These are phyloP conservation scores for Stephania yunnanensis DNA, from an alignment of 164 flowering plant species.

Conservation along the genomic window DNA sequence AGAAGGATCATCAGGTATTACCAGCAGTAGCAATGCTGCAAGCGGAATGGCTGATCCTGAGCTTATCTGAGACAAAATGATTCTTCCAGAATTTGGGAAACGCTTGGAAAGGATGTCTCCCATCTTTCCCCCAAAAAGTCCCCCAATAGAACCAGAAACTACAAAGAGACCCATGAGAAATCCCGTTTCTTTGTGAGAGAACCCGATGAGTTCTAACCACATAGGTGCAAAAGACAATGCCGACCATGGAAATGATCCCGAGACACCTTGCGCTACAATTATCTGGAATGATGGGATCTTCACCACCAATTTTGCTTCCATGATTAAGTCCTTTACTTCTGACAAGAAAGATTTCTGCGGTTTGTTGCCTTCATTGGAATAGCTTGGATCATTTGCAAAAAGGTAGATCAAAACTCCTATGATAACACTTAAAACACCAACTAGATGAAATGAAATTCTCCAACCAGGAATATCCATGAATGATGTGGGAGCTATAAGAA, in stretches of 20 bases:
- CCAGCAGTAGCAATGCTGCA: conserved; percentile 63
- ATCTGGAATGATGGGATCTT: conserved; percentile 77
- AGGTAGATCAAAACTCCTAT: conserved; percentile 58
- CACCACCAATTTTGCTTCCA: conserved; percentile 71
- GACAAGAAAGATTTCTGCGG: conserved; percentile 30
- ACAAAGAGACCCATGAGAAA: conserved; percentile 54
- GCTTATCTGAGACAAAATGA: conserved; percentile 79
- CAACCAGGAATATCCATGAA: conserved; percentile 82
- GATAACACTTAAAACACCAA: conserved; percentile 61
- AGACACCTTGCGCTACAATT: conserved; percentile 85
- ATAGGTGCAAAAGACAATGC: conserved; percentile 86
- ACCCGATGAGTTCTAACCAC: conserved; percentile 93
- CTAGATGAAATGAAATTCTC: conserved; percentile 77
- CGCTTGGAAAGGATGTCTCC: conserved; percentile 67
- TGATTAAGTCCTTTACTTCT: conserved; percentile 51
- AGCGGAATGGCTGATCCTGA: conserved; percentile 85
- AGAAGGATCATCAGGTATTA: conserved; percentile 65
- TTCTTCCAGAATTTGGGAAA: conserved; percentile 84
- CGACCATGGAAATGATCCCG: conserved; percentile 93
- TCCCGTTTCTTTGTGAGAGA: conserved; percentile 72
- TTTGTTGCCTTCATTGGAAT: conserved; percentile 21
- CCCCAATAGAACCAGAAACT: conserved; percentile 68
- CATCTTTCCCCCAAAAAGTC: conserved; percentile 82
- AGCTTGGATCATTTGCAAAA: conserved; percentile 72
- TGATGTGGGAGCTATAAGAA: conserved; percentile 61